These are phyloP conservation scores for Phialocephala sp. DNA, from an alignment of 2,329 filamentous ascomycete species.

Conservation along the genomic window DNA sequence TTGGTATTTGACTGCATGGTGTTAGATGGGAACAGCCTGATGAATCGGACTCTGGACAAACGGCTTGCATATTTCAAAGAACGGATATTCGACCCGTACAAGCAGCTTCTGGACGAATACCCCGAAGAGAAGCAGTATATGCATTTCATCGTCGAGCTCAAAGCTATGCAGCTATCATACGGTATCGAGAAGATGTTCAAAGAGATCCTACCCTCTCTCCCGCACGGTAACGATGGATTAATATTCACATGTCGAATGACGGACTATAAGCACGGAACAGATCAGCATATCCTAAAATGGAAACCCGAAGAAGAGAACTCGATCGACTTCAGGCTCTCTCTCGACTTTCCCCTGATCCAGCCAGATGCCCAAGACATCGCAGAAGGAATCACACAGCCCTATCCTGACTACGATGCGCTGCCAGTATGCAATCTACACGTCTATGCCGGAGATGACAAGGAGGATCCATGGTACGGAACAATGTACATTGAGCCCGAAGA, in stretches of 20 bases:
- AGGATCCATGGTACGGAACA: conserved; percentile 61
- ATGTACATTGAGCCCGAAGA: conserved; percentile 76
- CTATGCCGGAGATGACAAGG: conserved; percentile 63
- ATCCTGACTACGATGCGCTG: conserved; percentile 78
- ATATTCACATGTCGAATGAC: conserved; percentile 96
- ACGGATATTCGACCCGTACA: conserved; percentile 75
- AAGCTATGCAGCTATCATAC: conserved; percentile 88
- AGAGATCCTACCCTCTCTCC: conserved; percentile 79
- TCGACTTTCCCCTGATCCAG: conserved; percentile 76
- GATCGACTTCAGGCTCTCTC: conserved; percentile 83
- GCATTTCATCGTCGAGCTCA: conserved; percentile 84
- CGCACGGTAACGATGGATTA: conserved; percentile 93
- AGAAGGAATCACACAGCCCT: conserved; percentile 67
- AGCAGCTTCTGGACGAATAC: conserved; percentile 65
- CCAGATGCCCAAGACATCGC: conserved; percentile 71
- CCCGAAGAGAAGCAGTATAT: conserved; percentile 73
- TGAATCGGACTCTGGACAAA: conserved; percentile 84
- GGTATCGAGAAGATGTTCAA: conserved; percentile 92
- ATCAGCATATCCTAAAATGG: conserved; percentile 95
- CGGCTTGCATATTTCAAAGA: conserved; percentile 85
- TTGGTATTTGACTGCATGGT: conserved; percentile 94
- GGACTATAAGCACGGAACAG: conserved; percentile 87
- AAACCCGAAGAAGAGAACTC: conserved; percentile 96
- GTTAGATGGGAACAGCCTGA: conserved; percentile 76
- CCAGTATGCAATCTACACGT: conserved; percentile 77